Percentiles rank a stretch among this genome's conserved stretches.
These are phyloP conservation scores for Canariomyces notabilis DNA, from an alignment of 2,329 filamentous ascomycete species.

Conservation along the genomic window DNA sequence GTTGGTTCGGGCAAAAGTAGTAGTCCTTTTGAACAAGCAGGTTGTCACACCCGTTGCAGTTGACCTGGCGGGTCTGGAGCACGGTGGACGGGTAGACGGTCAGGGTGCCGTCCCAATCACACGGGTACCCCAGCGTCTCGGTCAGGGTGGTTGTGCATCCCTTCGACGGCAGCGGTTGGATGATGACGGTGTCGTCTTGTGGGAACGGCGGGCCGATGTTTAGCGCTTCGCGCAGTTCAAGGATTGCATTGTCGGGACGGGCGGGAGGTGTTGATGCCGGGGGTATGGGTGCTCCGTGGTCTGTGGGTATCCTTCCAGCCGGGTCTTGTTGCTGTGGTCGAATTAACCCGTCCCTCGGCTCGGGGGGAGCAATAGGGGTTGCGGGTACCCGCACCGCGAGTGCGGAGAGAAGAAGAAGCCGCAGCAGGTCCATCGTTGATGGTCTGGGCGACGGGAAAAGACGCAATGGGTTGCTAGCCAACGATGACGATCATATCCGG, in stretches of 20 bases:
- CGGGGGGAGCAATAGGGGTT: conserved; percentile 12
- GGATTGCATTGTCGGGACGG: neutral
- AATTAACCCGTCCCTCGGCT: neutral
- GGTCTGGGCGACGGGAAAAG: conserved; percentile 2
- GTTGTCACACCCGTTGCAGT: conserved; percentile 32
- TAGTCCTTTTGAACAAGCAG: conserved; percentile 22
- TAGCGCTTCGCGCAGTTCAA: conserved; percentile 6
- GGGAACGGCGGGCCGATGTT: neutral
- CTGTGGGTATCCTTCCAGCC: neutral
- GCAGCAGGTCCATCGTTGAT: conserved; percentile 16
- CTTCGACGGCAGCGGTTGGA: neutral
- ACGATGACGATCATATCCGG: too few relatives aligned
- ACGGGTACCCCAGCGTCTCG: conserved; percentile 26
- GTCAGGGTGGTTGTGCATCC: conserved; percentile 28
- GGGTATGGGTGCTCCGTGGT: neutral
- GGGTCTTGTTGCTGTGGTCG: neutral
- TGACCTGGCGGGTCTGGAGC: conserved; percentile 23
- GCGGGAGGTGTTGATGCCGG: neutral
- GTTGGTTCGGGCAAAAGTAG: conserved; percentile 27
- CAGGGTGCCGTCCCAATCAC: conserved; percentile 27
- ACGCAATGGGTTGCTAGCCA: too few relatives aligned
- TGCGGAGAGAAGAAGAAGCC: conserved; percentile 14
- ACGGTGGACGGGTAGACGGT: conserved; percentile 28
- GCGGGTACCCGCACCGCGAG: conserved; percentile 9
- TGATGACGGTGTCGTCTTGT: neutral